A percentile compares a stretch with the other conserved stretches of the same genome.
Conservation (phyloP, 192 early-diverging fungal genomes). For the Funneliformis geosporum region DNA sequence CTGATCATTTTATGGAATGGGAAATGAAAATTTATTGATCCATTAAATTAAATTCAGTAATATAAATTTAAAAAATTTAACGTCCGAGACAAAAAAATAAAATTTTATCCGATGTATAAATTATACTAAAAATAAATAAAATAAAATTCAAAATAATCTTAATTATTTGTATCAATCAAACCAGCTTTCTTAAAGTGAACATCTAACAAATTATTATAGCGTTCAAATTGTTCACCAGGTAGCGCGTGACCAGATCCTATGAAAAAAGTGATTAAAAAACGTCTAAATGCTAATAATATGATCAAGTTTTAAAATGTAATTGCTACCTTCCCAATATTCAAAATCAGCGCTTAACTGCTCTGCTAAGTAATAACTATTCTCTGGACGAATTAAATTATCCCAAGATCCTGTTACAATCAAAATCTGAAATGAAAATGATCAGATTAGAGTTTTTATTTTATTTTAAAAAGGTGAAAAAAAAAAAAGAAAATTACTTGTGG, state of each 20-base stretch:
- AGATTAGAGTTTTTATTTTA: no score
- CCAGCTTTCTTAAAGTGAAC: constrained; percentile 37
- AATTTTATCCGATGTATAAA: no score
- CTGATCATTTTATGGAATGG: no score
- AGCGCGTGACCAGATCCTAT: constrained; percentile 40
- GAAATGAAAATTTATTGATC: no score
- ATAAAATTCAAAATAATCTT: background rate
- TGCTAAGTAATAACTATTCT: constrained; percentile 36
- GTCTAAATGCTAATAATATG: background rate
- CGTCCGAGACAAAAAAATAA: no score
- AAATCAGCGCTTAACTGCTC: constrained; percentile 31
- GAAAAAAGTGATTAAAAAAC: background rate
- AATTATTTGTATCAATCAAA: background rate
- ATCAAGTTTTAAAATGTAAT: background rate
- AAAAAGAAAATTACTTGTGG: background rate
- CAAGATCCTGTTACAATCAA: constrained; percentile 31
- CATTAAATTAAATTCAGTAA: no score
- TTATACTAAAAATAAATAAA: no score
- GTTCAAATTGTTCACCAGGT: constrained; percentile 35
- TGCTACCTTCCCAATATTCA: constrained; percentile 40
- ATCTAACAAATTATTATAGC: constrained; percentile 39
- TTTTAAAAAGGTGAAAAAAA: background rate
- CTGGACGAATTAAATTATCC: constrained; percentile 43
- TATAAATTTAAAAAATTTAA: no score
- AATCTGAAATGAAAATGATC: background rate